Percentiles rank a stretch among this genome's conserved stretches.
Evolutionary conservation across 345 rosid species (phyloP).

Genomic region (Citrus australasica): DNA sequence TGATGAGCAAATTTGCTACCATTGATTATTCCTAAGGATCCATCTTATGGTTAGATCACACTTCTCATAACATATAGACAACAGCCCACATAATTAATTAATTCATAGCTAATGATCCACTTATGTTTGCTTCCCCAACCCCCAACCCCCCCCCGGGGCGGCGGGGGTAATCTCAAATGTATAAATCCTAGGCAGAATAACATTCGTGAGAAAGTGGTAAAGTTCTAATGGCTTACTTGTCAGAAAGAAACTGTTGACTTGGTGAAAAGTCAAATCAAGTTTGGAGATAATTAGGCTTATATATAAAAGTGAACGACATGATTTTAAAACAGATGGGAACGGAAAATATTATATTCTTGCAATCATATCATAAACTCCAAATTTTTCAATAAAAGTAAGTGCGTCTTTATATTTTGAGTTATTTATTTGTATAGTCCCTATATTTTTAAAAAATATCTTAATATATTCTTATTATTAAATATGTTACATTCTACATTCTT

Average conservation of each 20-base stretch:
- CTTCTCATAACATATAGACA: not conserved
- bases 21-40: not conserved
- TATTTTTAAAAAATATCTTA: no score
- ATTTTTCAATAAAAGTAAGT: not conserved
- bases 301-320: not conserved
- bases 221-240: not conserved
- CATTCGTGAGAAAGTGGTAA: not conserved
- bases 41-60: not conserved
- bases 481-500: no score
- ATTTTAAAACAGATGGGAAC: not conserved
- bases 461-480: no score
- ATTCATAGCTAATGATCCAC: not conserved
- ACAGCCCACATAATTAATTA: not conserved
- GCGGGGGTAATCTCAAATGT: not conserved
- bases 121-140: not conserved
- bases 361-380: not conserved
- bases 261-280: not conserved
- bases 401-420: no score
- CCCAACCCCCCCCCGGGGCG: no score
- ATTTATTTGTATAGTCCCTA: rapidly evolving
- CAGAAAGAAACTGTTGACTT: not conserved
- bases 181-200: not conserved
- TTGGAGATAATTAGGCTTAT: not conserved
- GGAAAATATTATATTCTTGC: not conserved
- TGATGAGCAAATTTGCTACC: not conserved